Base-by-base conservation (phyloP, 495 filamentous ascomycete genomes). In the Amorphotheca resinae region DNA sequence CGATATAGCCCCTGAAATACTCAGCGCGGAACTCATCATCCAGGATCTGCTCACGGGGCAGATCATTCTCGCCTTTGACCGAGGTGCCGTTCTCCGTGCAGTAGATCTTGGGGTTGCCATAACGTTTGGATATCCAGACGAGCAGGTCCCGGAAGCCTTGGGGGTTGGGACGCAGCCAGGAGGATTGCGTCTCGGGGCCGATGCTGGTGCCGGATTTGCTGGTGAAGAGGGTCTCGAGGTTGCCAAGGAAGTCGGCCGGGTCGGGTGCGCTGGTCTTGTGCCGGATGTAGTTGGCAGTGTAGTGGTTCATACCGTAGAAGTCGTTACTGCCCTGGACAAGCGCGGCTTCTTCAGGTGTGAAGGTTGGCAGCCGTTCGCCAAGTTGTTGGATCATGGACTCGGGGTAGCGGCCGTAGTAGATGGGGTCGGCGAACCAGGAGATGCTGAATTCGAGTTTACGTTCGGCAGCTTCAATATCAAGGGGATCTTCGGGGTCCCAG, bases 241-340 rank as follows among this genome's bases (percentile, higher is more conserved):
- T 79, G 33, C 82, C 82, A 2, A 72, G 66, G 63, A 77, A 76
- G 60, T 87, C 82, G 37, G 81, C 69, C 20, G 59, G 56, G 0
- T 75, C 69, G 2, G 81, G 58, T 22, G 65, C 57, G 30, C 67
- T 63, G 3, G 66, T 69, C 59, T 77, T 75, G 63, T 84, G 78
- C 57, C 76, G 77, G 64, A 87, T 78, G 65, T 80, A 87, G 69
- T 84, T 81, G 53, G 80, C 77, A 42, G 81, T 84, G 68, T 87
- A 85, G 66, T 84, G 80, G 67, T 86, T 85, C 80, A 85, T 84
- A 49, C 82, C 80, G 61, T 85, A 84, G 59, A 86, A 86, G 62
- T 86, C 80, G 56, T 84, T 85, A 58, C 76, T 82, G 31, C 80
- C 81, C 39, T 80, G 68, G 33, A 86, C 74, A 6, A 85, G 67